These are phyloP conservation scores for Acrocalymma vagum DNA, from an alignment of 2,329 filamentous ascomycete species.

Conservation along the genomic window DNA sequence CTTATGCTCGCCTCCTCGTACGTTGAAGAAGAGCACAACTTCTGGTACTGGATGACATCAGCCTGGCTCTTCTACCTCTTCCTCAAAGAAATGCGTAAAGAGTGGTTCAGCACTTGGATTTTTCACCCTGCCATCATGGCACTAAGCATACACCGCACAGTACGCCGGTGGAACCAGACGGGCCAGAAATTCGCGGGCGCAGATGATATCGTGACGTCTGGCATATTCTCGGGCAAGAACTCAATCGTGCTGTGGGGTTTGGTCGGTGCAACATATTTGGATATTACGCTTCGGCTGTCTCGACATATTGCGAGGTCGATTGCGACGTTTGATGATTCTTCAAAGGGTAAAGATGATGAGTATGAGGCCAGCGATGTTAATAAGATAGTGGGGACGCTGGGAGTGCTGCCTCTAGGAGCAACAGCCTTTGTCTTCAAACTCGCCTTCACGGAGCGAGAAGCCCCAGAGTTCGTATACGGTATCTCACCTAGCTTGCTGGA, in stretches of 20 bases:
- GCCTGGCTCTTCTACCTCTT: slow-evolving; percentile 69
- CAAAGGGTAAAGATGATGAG: slow-evolving; percentile 20
- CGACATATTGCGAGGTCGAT: slow-evolving; percentile 39
- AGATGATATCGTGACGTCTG: slow-evolving; percentile 80
- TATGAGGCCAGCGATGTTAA: slow-evolving; percentile 33
- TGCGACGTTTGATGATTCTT: slow-evolving; percentile 26
- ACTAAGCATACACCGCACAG: slow-evolving; percentile 70
- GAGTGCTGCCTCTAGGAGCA: slow-evolving; percentile 53
- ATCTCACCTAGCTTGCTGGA: slow-evolving; percentile 55
- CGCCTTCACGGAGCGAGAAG: slow-evolving; percentile 85
- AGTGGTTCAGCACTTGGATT: slow-evolving; percentile 31
- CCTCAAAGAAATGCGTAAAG: slow-evolving; percentile 43
- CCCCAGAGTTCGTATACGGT: slow-evolving; percentile 73
- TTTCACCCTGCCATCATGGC: slow-evolving; percentile 55
- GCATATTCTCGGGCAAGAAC: slow-evolving; percentile 60
- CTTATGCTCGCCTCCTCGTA: slow-evolving; percentile 99
- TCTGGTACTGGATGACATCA: slow-evolving; percentile 92
- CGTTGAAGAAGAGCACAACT: slow-evolving; percentile 97
- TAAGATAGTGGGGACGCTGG: slow-evolving; percentile 38
- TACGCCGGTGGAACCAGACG: slow-evolving; percentile 92
- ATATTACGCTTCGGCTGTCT: slow-evolving; percentile 60
- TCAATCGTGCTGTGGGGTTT: slow-evolving; percentile 74
- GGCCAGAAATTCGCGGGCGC: slow-evolving; percentile 95
- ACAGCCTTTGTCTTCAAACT: slow-evolving; percentile 85
- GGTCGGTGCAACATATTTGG: slow-evolving; percentile 73